These are phyloP conservation scores for Penicillium vulpinum DNA, from an alignment of 2,329 filamentous ascomycete genomes.

Conservation along the genomic window DNA sequence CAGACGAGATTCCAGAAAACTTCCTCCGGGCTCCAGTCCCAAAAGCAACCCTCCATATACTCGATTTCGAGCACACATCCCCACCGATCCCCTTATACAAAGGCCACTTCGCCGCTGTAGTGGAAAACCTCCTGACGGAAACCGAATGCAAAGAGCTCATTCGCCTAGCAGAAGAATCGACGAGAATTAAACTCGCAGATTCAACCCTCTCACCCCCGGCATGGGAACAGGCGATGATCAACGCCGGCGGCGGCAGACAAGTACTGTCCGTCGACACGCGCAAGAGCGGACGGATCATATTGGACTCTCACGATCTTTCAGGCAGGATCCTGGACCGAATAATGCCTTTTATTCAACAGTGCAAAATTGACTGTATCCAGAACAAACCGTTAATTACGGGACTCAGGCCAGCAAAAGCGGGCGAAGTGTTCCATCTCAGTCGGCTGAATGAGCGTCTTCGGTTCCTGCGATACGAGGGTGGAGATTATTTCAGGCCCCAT, in stretches of 20 bases:
- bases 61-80: conserved; percentile 56
- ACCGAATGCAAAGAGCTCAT: conserved; percentile 63
- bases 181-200: conserved; percentile 7
- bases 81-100: conserved; percentile 54
- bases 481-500: conserved; percentile 74
- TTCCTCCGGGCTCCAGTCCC: conserved; percentile 38
- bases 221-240: conserved; percentile 71
- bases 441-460: conserved; percentile 71
- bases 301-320: conserved; percentile 64
- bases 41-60: conserved; percentile 48
- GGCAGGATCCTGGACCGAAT: conserved; percentile 63
- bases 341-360: conserved; percentile 48
- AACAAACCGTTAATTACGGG: conserved; percentile 48
- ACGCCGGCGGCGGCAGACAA: conserved; percentile 64
- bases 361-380: conserved; percentile 46
- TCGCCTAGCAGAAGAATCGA: conserved; percentile 52
- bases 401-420: conserved; percentile 43
- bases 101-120: conserved; percentile 58
- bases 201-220: conserved; percentile 29
- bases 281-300: conserved; percentile 75
- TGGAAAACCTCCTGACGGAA: conserved; percentile 64
- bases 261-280: conserved; percentile 58
- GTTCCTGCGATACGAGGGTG: conserved; percentile 70
- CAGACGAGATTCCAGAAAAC: conserved; percentile 7
- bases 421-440: conserved; percentile 38